These are phyloP conservation scores for Fulvia fulva DNA, from an alignment of 2,329 filamentous ascomycete genomes.

Conservation along the genomic window DNA sequence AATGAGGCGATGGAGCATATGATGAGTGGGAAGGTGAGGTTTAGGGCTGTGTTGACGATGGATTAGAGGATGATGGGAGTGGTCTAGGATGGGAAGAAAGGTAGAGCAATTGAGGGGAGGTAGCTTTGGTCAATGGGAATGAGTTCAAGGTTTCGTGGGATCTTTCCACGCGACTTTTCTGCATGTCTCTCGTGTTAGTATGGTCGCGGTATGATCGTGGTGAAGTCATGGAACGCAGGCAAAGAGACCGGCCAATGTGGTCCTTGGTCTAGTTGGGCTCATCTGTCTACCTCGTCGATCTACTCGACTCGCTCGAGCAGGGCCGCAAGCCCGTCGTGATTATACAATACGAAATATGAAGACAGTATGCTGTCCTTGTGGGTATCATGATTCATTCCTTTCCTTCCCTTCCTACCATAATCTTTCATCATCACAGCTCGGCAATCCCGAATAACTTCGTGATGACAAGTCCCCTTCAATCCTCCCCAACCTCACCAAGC, in stretches of 20 bases:
- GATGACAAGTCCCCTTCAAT: too few species aligned
- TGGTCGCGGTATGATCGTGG: too few species aligned
- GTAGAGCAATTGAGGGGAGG: too few species aligned
- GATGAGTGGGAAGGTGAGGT: constrained; percentile 48
- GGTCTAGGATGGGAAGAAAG: not conserved
- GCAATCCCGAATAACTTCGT: not conserved
- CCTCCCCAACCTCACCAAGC: too few species aligned
- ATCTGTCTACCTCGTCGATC: not conserved
- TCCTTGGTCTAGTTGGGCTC: too few species aligned
- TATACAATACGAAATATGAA: not conserved
- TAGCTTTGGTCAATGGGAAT: too few species aligned
- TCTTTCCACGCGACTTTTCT: too few species aligned
- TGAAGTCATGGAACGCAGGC: too few species aligned
- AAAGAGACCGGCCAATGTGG: too few species aligned
- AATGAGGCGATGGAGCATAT: constrained; percentile 50
- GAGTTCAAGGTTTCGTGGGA: too few species aligned
- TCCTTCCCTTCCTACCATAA: not conserved
- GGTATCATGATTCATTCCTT: not conserved
- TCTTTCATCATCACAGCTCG: not conserved
- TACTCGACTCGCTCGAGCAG: not conserved
- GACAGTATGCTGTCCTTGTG: not conserved
- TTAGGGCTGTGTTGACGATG: constrained; percentile 51
- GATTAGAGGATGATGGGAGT: constrained; percentile 24
- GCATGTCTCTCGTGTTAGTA: too few species aligned
- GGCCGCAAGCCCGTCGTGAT: not conserved